phyloP scores from a whole-genome alignment of 2,329 filamentous ascomycete species.

The Coniochaeta prunicola region DNA sequence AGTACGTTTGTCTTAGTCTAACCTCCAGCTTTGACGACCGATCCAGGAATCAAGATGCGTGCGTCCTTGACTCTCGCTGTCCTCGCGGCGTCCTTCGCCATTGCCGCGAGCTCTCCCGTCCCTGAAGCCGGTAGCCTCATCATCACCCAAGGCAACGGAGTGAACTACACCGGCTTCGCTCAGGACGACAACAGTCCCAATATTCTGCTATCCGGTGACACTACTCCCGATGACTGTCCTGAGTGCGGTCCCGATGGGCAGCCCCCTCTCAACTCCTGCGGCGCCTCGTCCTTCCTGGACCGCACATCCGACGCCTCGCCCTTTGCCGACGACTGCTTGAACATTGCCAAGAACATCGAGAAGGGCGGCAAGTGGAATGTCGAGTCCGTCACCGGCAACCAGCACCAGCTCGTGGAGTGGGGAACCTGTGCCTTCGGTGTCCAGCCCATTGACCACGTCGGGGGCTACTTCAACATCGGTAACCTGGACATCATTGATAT shows the following conservation, averaged over 20 bases:
- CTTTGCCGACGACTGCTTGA: neutral
- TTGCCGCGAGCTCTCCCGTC: neutral
- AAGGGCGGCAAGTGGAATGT: neutral
- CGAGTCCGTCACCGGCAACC: neutral
- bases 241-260: neutral
- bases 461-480: neutral
- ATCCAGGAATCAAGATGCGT: neutral
- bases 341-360: neutral
- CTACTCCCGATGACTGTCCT: neutral
- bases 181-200: neutral
- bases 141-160: neutral
- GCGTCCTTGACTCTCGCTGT: neutral
- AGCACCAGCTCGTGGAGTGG: neutral
- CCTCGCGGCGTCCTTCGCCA: neutral
- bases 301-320: neutral
- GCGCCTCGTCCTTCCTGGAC: neutral
- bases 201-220: neutral
- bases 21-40: too few species aligned
- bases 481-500: neutral
- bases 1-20: too few species aligned
- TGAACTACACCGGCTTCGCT: neutral
- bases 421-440: neutral
- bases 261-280: neutral
- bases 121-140: neutral
- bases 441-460: neutral